phyloP scores from a whole-genome alignment of 148 eudicot species.

The Selenicereus undatus region DNA sequence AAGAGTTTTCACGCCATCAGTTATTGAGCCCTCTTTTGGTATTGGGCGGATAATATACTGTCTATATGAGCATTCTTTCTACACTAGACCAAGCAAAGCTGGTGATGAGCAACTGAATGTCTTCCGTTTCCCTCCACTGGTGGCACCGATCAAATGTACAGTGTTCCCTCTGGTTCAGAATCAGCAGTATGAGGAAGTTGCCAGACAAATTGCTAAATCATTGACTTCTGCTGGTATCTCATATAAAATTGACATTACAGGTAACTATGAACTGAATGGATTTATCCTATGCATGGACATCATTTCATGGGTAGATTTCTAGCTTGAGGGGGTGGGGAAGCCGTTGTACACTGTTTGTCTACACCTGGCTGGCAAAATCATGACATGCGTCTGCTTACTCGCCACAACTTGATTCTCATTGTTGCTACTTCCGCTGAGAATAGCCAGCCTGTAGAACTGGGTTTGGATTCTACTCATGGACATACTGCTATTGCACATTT shows the following conservation, averaged over 20 bases:
- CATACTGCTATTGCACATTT: too few species aligned
- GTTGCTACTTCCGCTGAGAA: too few species aligned
- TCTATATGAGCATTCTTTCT: slow-evolving; percentile 81
- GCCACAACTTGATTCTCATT: too few species aligned
- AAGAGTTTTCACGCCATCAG: slow-evolving; percentile 90
- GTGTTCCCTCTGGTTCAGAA: slow-evolving; percentile 89
- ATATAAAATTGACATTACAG: slow-evolving; percentile 78
- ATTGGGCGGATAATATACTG: slow-evolving; percentile 94
- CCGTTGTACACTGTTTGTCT: too few species aligned
- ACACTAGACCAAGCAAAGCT: slow-evolving; percentile 74
- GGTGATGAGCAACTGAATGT: slow-evolving; percentile 85
- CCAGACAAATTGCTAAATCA: slow-evolving; percentile 60
- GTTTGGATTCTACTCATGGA: too few species aligned
- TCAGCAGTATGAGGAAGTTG: slow-evolving; percentile 73
- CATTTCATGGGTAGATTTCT: neutral
- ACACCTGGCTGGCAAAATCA: too few species aligned
- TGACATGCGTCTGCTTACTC: too few species aligned
- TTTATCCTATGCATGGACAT: neutral
- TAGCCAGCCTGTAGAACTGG: too few species aligned
- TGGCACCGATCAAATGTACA: slow-evolving; percentile 91
- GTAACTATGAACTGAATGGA: slow-evolving; percentile 26
- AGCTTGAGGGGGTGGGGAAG: neutral
- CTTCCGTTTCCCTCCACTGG: slow-evolving; percentile 82
- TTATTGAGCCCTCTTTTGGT: slow-evolving; percentile 94
- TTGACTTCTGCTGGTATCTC: slow-evolving; percentile 72